Base-by-base conservation (phyloP, 1,139 yeast species). In the Candida pseudoviswanathii region DNA sequence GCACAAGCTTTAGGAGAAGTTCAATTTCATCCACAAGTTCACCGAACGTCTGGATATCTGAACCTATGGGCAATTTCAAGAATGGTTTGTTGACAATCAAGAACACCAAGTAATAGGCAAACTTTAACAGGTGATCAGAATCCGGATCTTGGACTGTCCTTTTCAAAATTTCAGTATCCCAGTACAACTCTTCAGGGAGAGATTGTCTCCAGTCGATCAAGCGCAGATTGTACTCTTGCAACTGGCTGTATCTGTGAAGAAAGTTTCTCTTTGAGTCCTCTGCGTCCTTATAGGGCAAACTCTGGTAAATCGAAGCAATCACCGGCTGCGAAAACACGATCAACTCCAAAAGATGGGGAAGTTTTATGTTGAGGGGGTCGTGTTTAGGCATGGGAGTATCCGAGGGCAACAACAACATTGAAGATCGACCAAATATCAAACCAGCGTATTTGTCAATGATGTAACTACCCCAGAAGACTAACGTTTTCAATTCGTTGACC, bases 21-120 rank as follows among this genome's bases (percentile, higher is more conserved):
- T 51, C 54, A 10, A 51, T 33, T 37, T 50, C 54, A 40, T 50
- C 47, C n/a, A 45, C 49, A 9, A 44, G 40, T 21, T 47, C 51
- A 3, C 26, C 48, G 25, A 51, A 43, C 16, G 45, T 16, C 2
- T 41, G 41, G 4, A 47, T 37, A 40, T 51, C 53, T 4, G 44
- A 24, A 0, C 45, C 45, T 11, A 41, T 42, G 6, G 51, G 46
- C 22, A 51, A 46, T 31, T 47, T 46, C 29, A 51, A 50, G 10
- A 51, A 51, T 29, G 54, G 54, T 39, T 50, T 50, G 39, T 51
- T 51, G 16, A 51, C 39, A 24, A 51, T 51, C 16, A 51, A 24
- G 11, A 47, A 45, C 22, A 46, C 46, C 24, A 51, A 41, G 42
- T 43, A 51, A 34, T 44, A 51, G 6, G 52, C 54, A 41, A 51